phyloP scores from a whole-genome alignment of 1,284 basidiomycete genomes.

The Caloboletus firmus region DNA sequence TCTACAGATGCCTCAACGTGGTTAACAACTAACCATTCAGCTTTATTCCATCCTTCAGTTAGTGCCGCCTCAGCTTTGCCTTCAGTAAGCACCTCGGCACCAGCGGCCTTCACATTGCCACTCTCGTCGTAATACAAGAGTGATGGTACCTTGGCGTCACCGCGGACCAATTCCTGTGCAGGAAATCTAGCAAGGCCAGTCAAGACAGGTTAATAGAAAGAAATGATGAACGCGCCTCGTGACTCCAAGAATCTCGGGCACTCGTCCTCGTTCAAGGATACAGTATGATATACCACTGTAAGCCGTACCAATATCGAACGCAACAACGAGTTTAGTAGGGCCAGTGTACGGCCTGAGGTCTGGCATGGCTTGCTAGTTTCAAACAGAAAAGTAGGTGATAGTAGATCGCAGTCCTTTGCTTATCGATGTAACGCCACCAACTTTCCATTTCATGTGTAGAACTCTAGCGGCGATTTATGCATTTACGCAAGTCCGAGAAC shows the following conservation, averaged over 20 bases:
- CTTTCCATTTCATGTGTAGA: too few species aligned
- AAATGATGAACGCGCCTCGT: not conserved
- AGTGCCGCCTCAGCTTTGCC: slow-evolving; percentile 38
- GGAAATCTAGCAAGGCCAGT: slow-evolving; percentile 37
- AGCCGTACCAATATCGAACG: slow-evolving; percentile 14
- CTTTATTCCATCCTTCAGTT: slow-evolving; percentile 42
- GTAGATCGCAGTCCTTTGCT: too few species aligned
- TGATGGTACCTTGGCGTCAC: slow-evolving; percentile 51
- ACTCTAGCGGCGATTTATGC: too few species aligned
- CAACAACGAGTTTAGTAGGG: slow-evolving; percentile 9
- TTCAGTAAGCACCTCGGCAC: slow-evolving; percentile 46
- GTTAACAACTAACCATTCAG: slow-evolving; percentile 44
- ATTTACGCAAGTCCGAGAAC: too few species aligned
- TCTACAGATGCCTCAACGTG: not conserved
- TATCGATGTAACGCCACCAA: too few species aligned
- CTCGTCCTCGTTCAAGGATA: slow-evolving; percentile 1
- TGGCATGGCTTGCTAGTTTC: not conserved
- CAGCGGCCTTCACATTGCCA: slow-evolving; percentile 44
- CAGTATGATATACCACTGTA: slow-evolving; percentile 10
- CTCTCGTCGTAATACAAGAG: slow-evolving; percentile 48
- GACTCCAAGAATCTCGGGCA: slow-evolving; percentile 5
- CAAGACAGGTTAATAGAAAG: not conserved
- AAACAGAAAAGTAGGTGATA: not conserved
- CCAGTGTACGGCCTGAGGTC: slow-evolving; percentile 4
- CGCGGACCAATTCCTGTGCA: slow-evolving; percentile 26